These are phyloP conservation scores for Neonectria neomacrospora DNA, from an alignment of 2,329 filamentous ascomycete genomes.

Conservation along the genomic window DNA sequence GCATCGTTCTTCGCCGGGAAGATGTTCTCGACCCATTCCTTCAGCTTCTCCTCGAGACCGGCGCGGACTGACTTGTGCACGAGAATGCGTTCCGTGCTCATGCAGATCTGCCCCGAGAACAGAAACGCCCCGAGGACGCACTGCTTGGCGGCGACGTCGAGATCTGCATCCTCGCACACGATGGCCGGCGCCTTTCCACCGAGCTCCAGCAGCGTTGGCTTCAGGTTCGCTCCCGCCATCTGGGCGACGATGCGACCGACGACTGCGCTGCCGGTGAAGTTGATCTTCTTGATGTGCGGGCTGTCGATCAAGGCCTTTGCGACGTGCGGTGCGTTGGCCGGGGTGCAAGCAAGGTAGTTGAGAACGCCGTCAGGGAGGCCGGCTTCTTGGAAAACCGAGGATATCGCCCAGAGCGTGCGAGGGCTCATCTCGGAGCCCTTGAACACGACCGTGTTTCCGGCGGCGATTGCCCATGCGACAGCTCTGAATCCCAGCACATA, in stretches of 20 bases:
- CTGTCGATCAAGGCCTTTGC: slow-evolving; percentile 52
- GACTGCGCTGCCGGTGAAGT: slow-evolving; percentile 30
- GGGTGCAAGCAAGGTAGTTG: slow-evolving; percentile 51
- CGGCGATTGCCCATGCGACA: slow-evolving; percentile 19
- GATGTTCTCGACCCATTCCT: slow-evolving; percentile 10
- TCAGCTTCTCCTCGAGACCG: slow-evolving; percentile 18
- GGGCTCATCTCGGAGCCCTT: slow-evolving; percentile 51
- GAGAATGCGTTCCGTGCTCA: slow-evolving; percentile 64
- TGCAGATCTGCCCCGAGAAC: slow-evolving; percentile 83
- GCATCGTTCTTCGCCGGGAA: slow-evolving; percentile 15
- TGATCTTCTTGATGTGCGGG: slow-evolving; percentile 29
- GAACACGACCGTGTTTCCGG: slow-evolving; percentile 32
- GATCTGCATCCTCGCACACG: slow-evolving; percentile 57
- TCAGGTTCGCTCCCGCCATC: slow-evolving; percentile 53
- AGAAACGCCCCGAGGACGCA: slow-evolving; percentile 50
- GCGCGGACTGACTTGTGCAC: slow-evolving; percentile 60
- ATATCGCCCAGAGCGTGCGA: slow-evolving; percentile 47
- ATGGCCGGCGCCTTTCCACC: slow-evolving; percentile 59
- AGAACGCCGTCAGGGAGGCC: slow-evolving; percentile 55
- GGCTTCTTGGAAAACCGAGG: slow-evolving; percentile 51
- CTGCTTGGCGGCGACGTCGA: slow-evolving; percentile 52
- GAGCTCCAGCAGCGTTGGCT: slow-evolving; percentile 59
- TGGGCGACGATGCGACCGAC: slow-evolving; percentile 56
- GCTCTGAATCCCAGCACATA: slow-evolving; percentile 22
- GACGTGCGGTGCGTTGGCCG: slow-evolving; percentile 48